Evolutionary conservation across 352 stramenopile genomes (phyloP), one percentile per base, ranked within the genome.

Genomic region (Phytopythium ostracodes): DNA sequence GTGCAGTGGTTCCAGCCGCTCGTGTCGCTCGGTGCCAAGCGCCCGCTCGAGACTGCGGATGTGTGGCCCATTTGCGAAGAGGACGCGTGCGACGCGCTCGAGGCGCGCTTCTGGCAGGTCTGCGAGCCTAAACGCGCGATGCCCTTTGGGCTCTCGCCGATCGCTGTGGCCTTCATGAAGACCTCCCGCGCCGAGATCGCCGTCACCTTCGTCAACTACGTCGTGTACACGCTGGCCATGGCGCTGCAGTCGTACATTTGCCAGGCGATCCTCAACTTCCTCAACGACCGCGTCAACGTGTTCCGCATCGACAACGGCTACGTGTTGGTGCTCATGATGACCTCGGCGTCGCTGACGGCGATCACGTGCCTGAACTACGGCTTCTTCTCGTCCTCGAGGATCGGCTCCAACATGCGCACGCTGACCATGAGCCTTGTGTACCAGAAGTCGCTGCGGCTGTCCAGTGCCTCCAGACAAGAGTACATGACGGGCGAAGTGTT

Each of bases 361-460:
- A 76, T 79, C 20, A 50, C 62, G 22, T 27, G 54, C 4, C 29
- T 79, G 8, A 73, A 78, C 62, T 80, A 75, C 60, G 67, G 60
- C 24, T 75, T 73, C 49, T 78, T 75, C 57, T 27, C 76, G 11
- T 64, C 72, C 1, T 76, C 67, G 8, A 64, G 72, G 24, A 56
- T 76, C 1, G 74, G 74, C 4, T 50, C 64, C 20, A 79, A 82
- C 36, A 70, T 74, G 58, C 73, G 73, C 14, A 36, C 64, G n/a
- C 61, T 80, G 18, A 50, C 64, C 5, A 79, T 82, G 74, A 64
- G 74, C 24, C 64, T 29, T 44, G 76, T 89, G 27, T 88, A 76
- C 58, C 75, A 80, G 44, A 90, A 90, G 59, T 69, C 63, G 3
- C 72, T 88, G 15, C 56, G 63, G 56, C 75, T 88, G 40, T 76